Conservation (phyloP, 345 rosid species). For the Brassica napus region Da-Ae NC_063446.1:41198001-41198500, state of each 20-base stretch:
- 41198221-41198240: constrained; percentile 12
- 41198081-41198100: constrained; percentile 18
- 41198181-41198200: constrained; percentile 95
- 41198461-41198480: constrained; percentile 86
- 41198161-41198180: constrained; percentile 96
- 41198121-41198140: constrained; percentile 99
- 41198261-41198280: not conserved
- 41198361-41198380: constrained; percentile 95
- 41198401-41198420: not conserved
- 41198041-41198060: not conserved
- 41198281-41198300: constrained; percentile 71
- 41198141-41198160: constrained; percentile 99
- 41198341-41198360: constrained; percentile 89
- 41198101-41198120: constrained; percentile 85
- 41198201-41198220: constrained; percentile 30
- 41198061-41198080: constrained; percentile 5
- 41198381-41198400: constrained; percentile 51
- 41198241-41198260: constrained; percentile 4
- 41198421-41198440: not conserved
- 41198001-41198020: constrained; percentile 98
- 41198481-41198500: constrained; percentile 75
- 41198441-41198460: constrained; percentile 39
- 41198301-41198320: constrained; percentile 60
- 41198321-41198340: constrained; percentile 75
- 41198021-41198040: constrained; percentile 65